Base-by-base conservation (phyloP, 169 alveolate species). In the Blepharisma undulans region DNA sequence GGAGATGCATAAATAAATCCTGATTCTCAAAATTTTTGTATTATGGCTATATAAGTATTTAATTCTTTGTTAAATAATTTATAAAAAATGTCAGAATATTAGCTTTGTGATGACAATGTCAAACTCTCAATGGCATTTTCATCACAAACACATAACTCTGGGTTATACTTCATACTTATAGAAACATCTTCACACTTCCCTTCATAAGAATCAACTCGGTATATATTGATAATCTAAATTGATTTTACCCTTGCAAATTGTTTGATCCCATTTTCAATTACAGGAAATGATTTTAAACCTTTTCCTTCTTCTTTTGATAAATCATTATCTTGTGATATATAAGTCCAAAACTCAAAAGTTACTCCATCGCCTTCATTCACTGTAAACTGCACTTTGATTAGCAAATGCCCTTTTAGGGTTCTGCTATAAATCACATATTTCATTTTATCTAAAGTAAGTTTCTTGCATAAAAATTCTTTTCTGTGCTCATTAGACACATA, bases 91-190 rank as follows among this genome's bases (percentile, higher is more conserved):
- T n/a, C 18, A 27, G 30, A 74, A 4, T 74, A 74, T 72, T 74
- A 74, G 10, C n/a, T n/a, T 48, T 48, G 66, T 48, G 10, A 48
- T 0, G 3, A 2, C 12, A 10, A 48, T 48, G 66, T 5, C 66
- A 48, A 48, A 48, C 0, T 48, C 66, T 48, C 66, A 48, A 48
- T 48, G 87, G 10, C 36, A 33, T 79, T 32, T 27, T 79, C 36
- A 32, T 79, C 61, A 32, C 87, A 79, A 79, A 79, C 34, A 10
- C 87, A 79, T 5, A 79, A 33, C 18, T 79, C 87, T 32, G 87
- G 87, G 36, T 29, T 29, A 32, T 27, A n/a, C 18, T 79, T 14
- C 27, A 79, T n/a, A 14, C 34, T 33, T 33, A 30, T 33, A n/a
- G 87, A 27, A 4, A 5, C 12, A 22, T 79, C 34, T 7, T 79